These are phyloP conservation scores for Oryza meyeriana DNA, from an alignment of 176 grass and related monocot species.

Conservation along the genomic window DNA sequence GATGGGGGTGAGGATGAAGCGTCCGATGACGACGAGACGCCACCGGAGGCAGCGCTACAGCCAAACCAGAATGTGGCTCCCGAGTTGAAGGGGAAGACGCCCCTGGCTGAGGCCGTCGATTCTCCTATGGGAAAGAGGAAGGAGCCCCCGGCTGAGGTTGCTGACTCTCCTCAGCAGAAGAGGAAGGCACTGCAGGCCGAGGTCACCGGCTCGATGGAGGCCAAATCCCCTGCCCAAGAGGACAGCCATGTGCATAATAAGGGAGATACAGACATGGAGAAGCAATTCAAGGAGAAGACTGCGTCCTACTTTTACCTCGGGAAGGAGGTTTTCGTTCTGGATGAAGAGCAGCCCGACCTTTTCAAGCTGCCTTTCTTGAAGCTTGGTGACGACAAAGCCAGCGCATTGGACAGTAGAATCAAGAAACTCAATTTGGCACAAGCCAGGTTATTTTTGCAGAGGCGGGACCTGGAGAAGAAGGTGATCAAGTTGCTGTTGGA, in stretches of 20 bases:
- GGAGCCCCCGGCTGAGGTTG: background rate
- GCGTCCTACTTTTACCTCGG: background rate
- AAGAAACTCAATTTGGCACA: background rate
- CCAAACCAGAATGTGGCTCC: background rate
- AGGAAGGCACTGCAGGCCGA: background rate
- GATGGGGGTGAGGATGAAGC: no score
- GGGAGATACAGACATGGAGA: background rate
- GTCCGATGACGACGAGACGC: background rate
- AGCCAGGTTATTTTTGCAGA: background rate
- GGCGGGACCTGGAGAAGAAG: background rate
- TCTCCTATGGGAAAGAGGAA: background rate
- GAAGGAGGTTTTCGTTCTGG: background rate
- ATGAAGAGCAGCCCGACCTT: background rate
- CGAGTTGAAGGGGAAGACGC: background rate
- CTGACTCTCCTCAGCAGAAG: background rate
- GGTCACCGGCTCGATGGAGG: background rate
- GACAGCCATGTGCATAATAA: background rate
- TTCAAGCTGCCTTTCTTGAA: constrained; percentile 13
- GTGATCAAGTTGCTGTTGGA: background rate
- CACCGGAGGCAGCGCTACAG: background rate
- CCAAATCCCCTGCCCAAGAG: background rate
- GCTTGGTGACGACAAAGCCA: background rate
- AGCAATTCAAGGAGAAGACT: background rate
- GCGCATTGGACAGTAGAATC: background rate
- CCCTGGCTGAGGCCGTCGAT: no score